Evolutionary conservation across 805 yeast genomes (phyloP).

Genomic region (Kodamaea leandrae): DNA sequence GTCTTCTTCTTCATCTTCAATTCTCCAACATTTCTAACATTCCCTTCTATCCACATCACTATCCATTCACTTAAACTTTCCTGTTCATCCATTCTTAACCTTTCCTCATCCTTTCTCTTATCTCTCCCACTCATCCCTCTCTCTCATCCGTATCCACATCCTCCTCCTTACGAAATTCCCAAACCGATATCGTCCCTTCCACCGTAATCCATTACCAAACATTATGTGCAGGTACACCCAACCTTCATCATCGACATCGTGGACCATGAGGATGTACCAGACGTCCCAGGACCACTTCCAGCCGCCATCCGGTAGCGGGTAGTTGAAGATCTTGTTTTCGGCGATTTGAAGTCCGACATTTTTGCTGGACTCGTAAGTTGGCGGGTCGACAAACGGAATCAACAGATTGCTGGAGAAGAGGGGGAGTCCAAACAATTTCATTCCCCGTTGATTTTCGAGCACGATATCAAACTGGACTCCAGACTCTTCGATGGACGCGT

Average conservation of each 20-base stretch:
- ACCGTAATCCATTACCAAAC: slow-evolving; percentile 33
- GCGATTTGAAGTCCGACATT: slow-evolving; percentile 34
- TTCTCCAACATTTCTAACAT: too few species aligned
- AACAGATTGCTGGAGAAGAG: slow-evolving; percentile 46
- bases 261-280: slow-evolving; percentile 72
- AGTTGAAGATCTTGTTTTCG: slow-evolving; percentile 25
- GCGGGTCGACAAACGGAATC: slow-evolving; percentile 50
- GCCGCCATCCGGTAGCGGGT: slow-evolving; percentile 53
- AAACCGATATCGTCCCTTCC: slow-evolving; percentile 63
- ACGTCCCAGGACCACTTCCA: slow-evolving; percentile 70
- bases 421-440: slow-evolving; percentile 51
- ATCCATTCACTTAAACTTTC: not conserved
- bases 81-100: not conserved
- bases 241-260: slow-evolving; percentile 80
- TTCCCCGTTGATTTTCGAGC: slow-evolving; percentile 55
- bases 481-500: slow-evolving; percentile 7
- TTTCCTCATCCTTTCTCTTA: not conserved
- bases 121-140: not conserved
- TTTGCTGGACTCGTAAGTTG: slow-evolving; percentile 43
- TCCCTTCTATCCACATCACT: not conserved
- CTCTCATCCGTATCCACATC: slow-evolving; percentile 54
- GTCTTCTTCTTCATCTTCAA: too few species aligned
- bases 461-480: slow-evolving; percentile 37
- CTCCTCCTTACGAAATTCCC: slow-evolving; percentile 67
- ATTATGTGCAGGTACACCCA: slow-evolving; percentile 67